phyloP scores from a whole-genome alignment of 345 rosid species.

The Salix udensis region DNA sequence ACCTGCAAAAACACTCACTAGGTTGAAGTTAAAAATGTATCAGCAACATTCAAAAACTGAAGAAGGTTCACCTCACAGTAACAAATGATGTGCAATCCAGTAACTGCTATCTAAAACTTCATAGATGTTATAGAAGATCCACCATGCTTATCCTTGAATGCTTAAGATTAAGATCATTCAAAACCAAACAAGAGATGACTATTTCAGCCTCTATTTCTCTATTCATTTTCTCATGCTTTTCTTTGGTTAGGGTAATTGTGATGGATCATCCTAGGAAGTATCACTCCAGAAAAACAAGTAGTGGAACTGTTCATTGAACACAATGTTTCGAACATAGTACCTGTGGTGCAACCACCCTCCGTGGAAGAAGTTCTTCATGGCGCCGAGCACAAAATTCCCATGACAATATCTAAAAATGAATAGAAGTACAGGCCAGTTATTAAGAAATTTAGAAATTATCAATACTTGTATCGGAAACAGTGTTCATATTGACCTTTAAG shows the following conservation, averaged over 20 bases:
- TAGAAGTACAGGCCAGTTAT: background rate
- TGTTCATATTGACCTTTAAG: conserved; percentile 55
- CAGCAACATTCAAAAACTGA: background rate
- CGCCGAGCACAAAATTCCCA: conserved; percentile 97
- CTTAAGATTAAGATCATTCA: background rate
- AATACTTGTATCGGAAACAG: conserved; percentile 7
- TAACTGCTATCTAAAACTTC: background rate
- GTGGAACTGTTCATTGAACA: conserved; percentile 1
- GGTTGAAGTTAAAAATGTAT: background rate
- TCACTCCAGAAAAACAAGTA: background rate
- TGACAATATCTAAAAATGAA: conserved; percentile 59
- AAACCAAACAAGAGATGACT: background rate
- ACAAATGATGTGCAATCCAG: background rate
- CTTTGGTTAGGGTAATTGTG: background rate
- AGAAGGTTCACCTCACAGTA: background rate
- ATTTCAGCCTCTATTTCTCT: background rate
- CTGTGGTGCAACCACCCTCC: conserved; percentile 94
- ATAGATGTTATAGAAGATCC: background rate
- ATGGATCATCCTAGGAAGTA: background rate
- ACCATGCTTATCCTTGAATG: background rate
- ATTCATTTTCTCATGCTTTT: background rate
- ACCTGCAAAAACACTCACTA: conserved; percentile 46
- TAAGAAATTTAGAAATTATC: conserved; percentile 1
- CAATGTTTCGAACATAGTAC: conserved; percentile 31
- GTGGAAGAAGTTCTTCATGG: conserved; percentile 95